Percentiles rank a stretch among this genome's conserved stretches.
Evolutionary conservation across 163 green algal genomes (phyloP).

Genomic region (Prototheca stagnorum): DNA sequence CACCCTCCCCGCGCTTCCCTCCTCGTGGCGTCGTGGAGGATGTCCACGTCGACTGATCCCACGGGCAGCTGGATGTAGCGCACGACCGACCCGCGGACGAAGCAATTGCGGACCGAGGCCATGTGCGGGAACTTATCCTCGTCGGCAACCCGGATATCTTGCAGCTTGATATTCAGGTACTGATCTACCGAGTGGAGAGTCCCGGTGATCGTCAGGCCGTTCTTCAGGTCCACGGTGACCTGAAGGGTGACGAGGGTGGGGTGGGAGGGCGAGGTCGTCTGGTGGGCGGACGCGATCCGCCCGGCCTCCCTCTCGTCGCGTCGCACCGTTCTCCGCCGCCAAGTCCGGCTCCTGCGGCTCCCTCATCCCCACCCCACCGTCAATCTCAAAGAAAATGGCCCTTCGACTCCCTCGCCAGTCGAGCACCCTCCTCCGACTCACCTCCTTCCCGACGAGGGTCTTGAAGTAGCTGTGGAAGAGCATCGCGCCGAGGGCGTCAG

Average conservation of each 20-base stretch:
- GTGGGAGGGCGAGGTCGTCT: neutral
- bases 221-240: slow-evolving; percentile 98
- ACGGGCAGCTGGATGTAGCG: slow-evolving; percentile 79
- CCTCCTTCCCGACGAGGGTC: slow-evolving; percentile 85
- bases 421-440: slow-evolving; percentile 12
- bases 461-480: slow-evolving; percentile 97
- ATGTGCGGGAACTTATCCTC: slow-evolving; percentile 93
- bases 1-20: slow-evolving; percentile 61
- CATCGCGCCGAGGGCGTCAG: slow-evolving; percentile 43
- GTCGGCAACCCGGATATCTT: slow-evolving; percentile 72
- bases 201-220: slow-evolving; percentile 88
- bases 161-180: slow-evolving; percentile 98
- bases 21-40: slow-evolving; percentile 94
- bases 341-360: neutral
- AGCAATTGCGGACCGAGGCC: slow-evolving; percentile 93
- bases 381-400: neutral
- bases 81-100: slow-evolving; percentile 93
- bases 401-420: neutral
- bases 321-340: no score
- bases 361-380: neutral
- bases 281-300: no score
- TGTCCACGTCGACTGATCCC: slow-evolving; percentile 82
- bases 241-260: slow-evolving; percentile 17
- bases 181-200: slow-evolving; percentile 95
- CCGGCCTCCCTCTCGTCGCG: no score